Evolutionary conservation across 805 yeast species (phyloP).

Genomic region (Suhomyces faveliae): DNA sequence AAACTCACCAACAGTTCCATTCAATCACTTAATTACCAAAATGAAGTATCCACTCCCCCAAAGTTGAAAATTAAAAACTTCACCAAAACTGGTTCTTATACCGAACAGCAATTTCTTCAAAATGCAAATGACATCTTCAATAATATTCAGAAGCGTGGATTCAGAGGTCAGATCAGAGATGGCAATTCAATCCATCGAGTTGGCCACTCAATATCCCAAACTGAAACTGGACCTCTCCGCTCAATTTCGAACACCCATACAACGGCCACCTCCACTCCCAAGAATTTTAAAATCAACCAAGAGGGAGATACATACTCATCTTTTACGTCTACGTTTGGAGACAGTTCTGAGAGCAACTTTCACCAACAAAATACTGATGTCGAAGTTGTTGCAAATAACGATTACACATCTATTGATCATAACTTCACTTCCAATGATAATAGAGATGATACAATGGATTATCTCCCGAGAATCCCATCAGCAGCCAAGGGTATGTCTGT

Average conservation of each 20-base stretch:
- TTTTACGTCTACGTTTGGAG: slow-evolving; percentile 31
- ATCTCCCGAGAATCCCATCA: slow-evolving; percentile 3
- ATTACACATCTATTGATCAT: slow-evolving; percentile 15
- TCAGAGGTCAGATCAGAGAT: slow-evolving; percentile 8
- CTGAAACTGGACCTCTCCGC: slow-evolving; percentile 4
- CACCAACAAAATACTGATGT: slow-evolving; percentile 11
- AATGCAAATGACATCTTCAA: slow-evolving; percentile 41
- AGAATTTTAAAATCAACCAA: slow-evolving; percentile 19
- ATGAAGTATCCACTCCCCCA: slow-evolving; percentile 11
- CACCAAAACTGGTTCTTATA: slow-evolving; percentile 30
- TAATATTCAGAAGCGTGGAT: slow-evolving; percentile 38
- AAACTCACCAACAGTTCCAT: background rate
- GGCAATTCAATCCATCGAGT: background rate
- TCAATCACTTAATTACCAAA: background rate
- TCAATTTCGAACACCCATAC: slow-evolving; percentile 15
- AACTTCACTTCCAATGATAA: slow-evolving; percentile 7
- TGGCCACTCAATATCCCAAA: background rate
- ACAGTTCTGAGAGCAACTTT: slow-evolving; percentile 13
- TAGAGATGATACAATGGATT: slow-evolving; percentile 14
- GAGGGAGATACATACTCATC: slow-evolving; percentile 29
- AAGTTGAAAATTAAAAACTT: slow-evolving; percentile 30
- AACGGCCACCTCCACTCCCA: slow-evolving; percentile 43
- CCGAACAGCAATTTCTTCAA: slow-evolving; percentile 35
- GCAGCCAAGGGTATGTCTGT: background rate
- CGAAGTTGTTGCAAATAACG: slow-evolving; percentile 6